Conservation (phyloP, 495 filamentous ascomycete species). For the Physcia stellaris region DNA sequence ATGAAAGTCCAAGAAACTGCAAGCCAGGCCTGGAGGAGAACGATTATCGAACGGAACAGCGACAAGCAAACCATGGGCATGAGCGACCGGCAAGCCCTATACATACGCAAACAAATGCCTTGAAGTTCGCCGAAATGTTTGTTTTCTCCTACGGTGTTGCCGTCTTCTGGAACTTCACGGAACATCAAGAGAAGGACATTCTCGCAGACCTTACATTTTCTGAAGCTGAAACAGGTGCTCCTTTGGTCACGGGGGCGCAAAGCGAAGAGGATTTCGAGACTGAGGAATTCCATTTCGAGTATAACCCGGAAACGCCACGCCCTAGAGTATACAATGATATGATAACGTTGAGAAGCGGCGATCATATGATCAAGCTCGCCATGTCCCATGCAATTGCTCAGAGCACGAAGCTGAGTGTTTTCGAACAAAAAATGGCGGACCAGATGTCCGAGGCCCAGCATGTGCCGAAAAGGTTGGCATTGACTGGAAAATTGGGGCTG, state of each 20-base stretch:
- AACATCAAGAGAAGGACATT: slow-evolving; percentile 90
- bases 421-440: slow-evolving; percentile 90
- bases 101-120: slow-evolving; percentile 47
- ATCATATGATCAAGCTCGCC: slow-evolving; percentile 97
- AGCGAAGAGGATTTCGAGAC: slow-evolving; percentile 87
- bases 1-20: slow-evolving; percentile 19
- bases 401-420: slow-evolving; percentile 92
- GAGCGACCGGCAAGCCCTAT: slow-evolving; percentile 21
- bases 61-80: slow-evolving; percentile 15
- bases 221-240: slow-evolving; percentile 40
- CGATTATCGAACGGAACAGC: slow-evolving; percentile 17
- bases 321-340: slow-evolving; percentile 97
- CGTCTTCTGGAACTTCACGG: slow-evolving; percentile 97
- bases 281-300: slow-evolving; percentile 96
- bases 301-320: slow-evolving; percentile 67
- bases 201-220: slow-evolving; percentile 92
- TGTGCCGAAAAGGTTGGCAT: slow-evolving; percentile 73
- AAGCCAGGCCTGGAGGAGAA: slow-evolving; percentile 15
- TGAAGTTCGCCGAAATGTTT: slow-evolving; percentile 87
- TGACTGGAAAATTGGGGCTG: slow-evolving; percentile 86
- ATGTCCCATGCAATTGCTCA: slow-evolving; percentile 97
- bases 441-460: slow-evolving; percentile 90
- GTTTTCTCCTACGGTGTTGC: slow-evolving; percentile 96
- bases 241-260: slow-evolving; percentile 55
- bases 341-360: slow-evolving; percentile 87